A percentile compares a stretch with the other conserved stretches of the same genome.
Evolutionary conservation across 2,329 filamentous ascomycete genomes (phyloP).

Genomic region (Arthrinium puccinioides): DNA sequence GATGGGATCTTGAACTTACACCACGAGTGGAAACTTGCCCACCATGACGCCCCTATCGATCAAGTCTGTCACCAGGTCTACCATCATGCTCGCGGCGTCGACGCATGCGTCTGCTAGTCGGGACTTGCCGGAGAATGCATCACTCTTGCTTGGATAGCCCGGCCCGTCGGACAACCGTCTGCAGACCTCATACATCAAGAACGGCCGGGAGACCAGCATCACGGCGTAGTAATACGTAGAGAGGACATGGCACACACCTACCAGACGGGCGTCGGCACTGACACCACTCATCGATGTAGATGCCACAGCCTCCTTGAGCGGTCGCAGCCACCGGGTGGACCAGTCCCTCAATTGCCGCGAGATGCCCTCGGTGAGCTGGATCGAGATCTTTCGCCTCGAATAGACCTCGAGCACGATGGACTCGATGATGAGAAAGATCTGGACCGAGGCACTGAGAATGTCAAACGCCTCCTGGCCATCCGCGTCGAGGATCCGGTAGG

Average conservation of each 20-base stretch:
- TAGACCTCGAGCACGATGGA: conserved; percentile 44
- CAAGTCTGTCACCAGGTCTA: conserved; percentile 38
- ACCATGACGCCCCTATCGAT: conserved; percentile 33
- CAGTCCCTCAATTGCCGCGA: conserved; percentile 45
- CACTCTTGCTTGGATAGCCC: conserved; percentile 11
- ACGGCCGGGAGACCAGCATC: conserved; percentile 48
- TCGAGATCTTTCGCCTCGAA: conserved; percentile 43
- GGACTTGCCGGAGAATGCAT: conserved; percentile 32
- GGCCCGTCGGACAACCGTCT: conserved; percentile 32
- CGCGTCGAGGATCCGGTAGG: conserved; percentile 30
- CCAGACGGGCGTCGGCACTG: conserved; percentile 19
- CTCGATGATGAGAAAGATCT: conserved; percentile 45
- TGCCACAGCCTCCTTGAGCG: conserved; percentile 30
- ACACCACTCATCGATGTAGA: conserved; percentile 13
- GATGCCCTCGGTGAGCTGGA: conserved; percentile 45
- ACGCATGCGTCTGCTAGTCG: conserved; percentile 48
- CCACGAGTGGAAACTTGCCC: conserved; percentile 38
- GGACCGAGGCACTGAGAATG: conserved; percentile 42
- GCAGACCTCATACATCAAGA: conserved; percentile 48
- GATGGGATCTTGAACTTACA: conserved; percentile 31
- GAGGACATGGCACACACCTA: conserved; percentile 43
- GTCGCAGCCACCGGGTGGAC: conserved; percentile 40
- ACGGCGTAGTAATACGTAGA: conserved; percentile 49
- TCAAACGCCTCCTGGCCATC: conserved; percentile 33
- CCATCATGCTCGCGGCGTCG: conserved; percentile 46